Conservation (phyloP, 805 yeast genomes). For the Zygosaccharomyces siamensis region DNA sequence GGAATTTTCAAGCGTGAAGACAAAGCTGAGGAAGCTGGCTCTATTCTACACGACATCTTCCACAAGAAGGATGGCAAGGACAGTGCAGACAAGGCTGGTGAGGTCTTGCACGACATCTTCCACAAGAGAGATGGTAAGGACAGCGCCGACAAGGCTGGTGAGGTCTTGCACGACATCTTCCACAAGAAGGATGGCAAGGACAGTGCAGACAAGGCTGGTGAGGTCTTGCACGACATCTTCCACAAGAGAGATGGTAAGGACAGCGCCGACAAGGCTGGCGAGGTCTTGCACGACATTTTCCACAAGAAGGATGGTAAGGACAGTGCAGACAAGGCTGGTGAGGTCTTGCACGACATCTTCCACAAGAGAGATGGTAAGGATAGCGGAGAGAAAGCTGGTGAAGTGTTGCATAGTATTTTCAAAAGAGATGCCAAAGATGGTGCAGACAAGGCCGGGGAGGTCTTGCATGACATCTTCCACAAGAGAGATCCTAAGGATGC, state of each 20-base stretch:
- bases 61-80: slow-evolving; percentile 2
- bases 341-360: neutral
- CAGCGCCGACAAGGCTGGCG: neutral
- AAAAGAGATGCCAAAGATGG: neutral
- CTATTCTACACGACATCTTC: neutral
- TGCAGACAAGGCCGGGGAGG: neutral
- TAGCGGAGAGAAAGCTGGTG: neutral
- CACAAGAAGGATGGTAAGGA: neutral
- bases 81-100: neutral
- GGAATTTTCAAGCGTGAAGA: no score
- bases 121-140: neutral
- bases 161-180: neutral
- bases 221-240: neutral
- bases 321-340: neutral
- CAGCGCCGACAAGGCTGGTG: neutral
- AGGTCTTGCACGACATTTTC: neutral
- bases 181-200: neutral
- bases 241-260: neutral
- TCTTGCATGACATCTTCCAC: neutral
- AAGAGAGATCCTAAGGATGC: neutral
- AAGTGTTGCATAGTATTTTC: neutral
- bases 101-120: neutral
- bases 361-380: neutral
- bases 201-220: neutral
- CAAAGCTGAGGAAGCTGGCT: neutral